These are phyloP conservation scores for Thuja plicata DNA, from an alignment of 83 land plant genomes.

Conservation along the genomic window DNA sequence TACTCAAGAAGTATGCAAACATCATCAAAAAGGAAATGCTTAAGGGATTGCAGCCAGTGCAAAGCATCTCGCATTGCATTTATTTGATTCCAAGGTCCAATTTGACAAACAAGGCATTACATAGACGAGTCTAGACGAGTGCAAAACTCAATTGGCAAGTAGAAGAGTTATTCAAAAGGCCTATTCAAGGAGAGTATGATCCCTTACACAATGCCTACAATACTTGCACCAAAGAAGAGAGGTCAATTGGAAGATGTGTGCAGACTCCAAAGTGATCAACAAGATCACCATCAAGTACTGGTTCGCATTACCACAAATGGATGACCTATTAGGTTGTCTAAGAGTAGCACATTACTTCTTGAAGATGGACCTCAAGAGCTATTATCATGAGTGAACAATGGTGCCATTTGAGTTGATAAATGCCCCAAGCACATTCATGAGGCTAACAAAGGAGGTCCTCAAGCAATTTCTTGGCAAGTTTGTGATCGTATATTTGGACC, in stretches of 20 bases:
- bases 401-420: not conserved
- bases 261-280: not conserved
- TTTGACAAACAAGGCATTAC: no score
- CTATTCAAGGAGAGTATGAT: no score
- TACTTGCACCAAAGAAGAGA: not conserved
- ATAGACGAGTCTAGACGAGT: no score
- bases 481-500: not conserved
- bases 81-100: no score
- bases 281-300: not conserved
- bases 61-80: no score
- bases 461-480: not conserved
- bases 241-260: not conserved
- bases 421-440: not conserved
- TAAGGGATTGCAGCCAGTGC: no score
- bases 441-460: not conserved
- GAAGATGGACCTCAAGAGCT: not conserved
- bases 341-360: not conserved
- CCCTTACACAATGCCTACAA: no score
- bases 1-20: no score
- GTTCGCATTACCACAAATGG: not conserved
- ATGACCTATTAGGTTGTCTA: not conserved
- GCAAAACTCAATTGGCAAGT: no score
- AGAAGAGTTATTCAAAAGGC: no score
- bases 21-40: no score
- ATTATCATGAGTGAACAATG: not conserved